Conservation (phyloP, 371 early-diverging fungal genomes). For the Actinomortierella ambigua region DNA sequence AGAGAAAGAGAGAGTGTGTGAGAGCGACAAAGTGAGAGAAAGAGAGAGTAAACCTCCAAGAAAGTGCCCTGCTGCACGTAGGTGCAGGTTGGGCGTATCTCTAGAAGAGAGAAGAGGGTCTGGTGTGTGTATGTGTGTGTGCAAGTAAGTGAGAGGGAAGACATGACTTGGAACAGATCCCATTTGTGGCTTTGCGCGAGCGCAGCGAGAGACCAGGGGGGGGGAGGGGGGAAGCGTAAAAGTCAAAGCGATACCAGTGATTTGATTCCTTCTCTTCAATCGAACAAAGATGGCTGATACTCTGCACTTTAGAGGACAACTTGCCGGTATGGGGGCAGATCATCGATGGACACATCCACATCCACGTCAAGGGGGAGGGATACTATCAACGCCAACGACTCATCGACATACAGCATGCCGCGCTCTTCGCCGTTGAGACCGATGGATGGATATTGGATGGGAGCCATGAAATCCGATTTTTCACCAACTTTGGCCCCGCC, state of each 20-base stretch:
- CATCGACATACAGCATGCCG: neutral
- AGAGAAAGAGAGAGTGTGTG: neutral
- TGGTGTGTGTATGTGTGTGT: no score
- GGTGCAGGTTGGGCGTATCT: no score
- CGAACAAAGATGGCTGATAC: conserved; percentile 13
- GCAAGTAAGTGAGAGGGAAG: no score
- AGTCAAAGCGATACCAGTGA: neutral
- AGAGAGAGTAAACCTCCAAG: no score
- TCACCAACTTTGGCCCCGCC: neutral
- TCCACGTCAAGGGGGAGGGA: conserved; percentile 1
- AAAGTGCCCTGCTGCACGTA: no score
- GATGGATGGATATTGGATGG: conserved; percentile 18
- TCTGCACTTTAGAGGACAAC: conserved; percentile 37
- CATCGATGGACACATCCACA: neutral
- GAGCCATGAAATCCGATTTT: neutral
- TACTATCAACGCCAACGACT: neutral
- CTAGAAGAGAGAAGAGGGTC: no score
- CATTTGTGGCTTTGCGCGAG: no score
- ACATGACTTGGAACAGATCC: no score
- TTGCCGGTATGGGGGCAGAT: conserved; percentile 25
- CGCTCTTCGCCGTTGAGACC: neutral
- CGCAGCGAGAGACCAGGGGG: no score
- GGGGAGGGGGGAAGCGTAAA: neutral
- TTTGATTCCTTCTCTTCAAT: neutral
- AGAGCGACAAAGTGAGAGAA: no score